Evolutionary conservation across 768 basidiomycete species (phyloP).

Genomic region (Amanita polypyramis): DNA sequence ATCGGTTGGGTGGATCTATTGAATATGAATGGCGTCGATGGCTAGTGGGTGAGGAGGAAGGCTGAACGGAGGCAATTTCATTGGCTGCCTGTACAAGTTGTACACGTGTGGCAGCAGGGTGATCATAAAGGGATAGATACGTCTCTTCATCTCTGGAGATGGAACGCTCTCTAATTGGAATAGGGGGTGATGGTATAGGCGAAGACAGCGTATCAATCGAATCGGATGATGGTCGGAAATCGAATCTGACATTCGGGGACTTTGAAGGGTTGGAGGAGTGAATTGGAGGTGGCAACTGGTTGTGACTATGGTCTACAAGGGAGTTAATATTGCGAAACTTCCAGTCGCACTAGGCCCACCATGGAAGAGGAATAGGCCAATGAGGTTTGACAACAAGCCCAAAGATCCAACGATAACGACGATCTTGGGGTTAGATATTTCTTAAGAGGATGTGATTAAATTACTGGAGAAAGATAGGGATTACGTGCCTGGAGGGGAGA

Average conservation of each 20-base stretch:
- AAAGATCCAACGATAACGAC: conserved; percentile 85
- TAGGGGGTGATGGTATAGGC: background rate
- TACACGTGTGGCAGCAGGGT: conserved; percentile 62
- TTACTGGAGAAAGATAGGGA: background rate
- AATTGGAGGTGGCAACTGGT: conserved; percentile 34
- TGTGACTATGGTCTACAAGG: conserved; percentile 64
- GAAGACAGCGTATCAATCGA: background rate
- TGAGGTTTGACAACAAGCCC: conserved; percentile 84
- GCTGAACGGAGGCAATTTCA: conserved; percentile 55
- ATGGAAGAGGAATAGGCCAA: conserved; percentile 92
- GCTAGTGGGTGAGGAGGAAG: conserved; percentile 29
- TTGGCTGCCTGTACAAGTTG: conserved; percentile 76
- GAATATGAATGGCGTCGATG: conserved; percentile 17
- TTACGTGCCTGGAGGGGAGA: conserved; percentile 63
- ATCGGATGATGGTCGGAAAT: conserved; percentile 12
- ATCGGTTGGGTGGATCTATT: background rate
- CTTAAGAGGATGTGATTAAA: conserved; percentile 25
- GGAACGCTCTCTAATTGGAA: conserved; percentile 2
- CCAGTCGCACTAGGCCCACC: conserved; percentile 36
- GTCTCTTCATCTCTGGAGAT: conserved; percentile 20
- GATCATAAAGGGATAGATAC: conserved; percentile 60
- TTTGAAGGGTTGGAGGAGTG: conserved; percentile 26
- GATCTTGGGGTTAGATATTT: conserved; percentile 81
- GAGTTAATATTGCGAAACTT: conserved; percentile 4
- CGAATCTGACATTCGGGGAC: conserved; percentile 25